A percentile compares a stretch with the other conserved stretches of the same genome.
These are phyloP conservation scores for Flaveria bidentis DNA, from an alignment of 129 eudicot species.

Conservation along the genomic window DNA sequence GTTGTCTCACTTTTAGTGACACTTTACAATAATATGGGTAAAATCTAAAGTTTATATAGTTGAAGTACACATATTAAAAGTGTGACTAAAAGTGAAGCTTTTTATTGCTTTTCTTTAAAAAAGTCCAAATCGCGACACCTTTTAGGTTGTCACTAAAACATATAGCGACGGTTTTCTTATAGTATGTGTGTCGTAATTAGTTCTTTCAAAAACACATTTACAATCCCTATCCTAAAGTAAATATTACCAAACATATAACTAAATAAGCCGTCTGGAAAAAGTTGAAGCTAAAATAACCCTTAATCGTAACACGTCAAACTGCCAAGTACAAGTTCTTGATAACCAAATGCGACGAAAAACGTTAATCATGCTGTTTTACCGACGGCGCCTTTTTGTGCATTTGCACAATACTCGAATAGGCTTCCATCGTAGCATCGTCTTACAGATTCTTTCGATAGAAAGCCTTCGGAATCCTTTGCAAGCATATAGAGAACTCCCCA, in stretches of 20 bases:
- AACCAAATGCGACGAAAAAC: neutral
- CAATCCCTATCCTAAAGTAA: neutral
- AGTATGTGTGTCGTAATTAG: neutral
- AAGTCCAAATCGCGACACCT: neutral
- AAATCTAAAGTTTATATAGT: neutral
- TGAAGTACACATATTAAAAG: too few relatives aligned
- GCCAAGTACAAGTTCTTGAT: slow-evolving; percentile 24
- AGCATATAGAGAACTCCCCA: slow-evolving; percentile 58
- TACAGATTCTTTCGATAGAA: slow-evolving; percentile 52
- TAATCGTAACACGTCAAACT: neutral
- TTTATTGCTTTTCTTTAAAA: too few relatives aligned
- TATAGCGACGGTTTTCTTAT: neutral
- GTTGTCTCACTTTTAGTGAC: too few relatives aligned
- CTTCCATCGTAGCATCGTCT: slow-evolving; percentile 64
- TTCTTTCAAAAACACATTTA: neutral
- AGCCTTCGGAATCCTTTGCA: slow-evolving; percentile 64
- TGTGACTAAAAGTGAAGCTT: too few relatives aligned
- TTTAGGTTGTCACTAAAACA: neutral
- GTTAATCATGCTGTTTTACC: slow-evolving; percentile 39
- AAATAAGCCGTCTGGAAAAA: neutral
- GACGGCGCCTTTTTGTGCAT: slow-evolving; percentile 40
- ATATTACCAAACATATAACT: neutral
- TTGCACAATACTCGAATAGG: slow-evolving; percentile 53
- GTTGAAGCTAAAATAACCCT: neutral
- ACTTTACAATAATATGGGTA: too few relatives aligned